Evolutionary conservation across 1,284 basidiomycete genomes (phyloP), one percentile per base, ranked within the genome.

Genomic region (Boletus semigastroideus): DNA sequence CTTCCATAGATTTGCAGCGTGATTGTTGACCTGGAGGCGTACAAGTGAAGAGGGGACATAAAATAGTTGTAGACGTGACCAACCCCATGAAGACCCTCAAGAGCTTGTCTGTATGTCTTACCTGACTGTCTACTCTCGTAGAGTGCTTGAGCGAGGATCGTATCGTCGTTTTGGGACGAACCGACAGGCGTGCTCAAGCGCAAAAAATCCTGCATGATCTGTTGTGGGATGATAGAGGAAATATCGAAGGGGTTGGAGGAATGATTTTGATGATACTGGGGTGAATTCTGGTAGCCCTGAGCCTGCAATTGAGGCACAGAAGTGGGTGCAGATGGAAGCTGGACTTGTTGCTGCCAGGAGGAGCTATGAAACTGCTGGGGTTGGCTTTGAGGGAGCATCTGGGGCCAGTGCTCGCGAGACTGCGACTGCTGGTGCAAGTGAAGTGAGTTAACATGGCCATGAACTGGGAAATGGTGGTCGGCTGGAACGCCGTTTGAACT

Each of bases 1-100:
- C 60, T 86, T 87, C 85, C 85, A 87, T 22, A 83, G 56, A 53
- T 69, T 71, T 17, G 74, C 69, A 16, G 71, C 64, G 42, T 78
- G 75, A n/a, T 74, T 73, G 42, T 78, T 75, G 40, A 74, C 66
- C 76, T 77, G 48, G 74, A 71, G 13, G 31, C 28, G 38, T 14
- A 27, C 59, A 2, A 55, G 50, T 5, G 48, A 31, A 42, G 39
- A 44, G 16, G 17, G 39, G 38, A 51, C 39, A 39, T 27, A 19
- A 43, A 38, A 25, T 14, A 42, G 34, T 42, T 11, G 30, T 38
- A 41, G 49, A 53, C 12, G 28, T 42, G 48, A 50, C 74, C 46
- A 48, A 77, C 76, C 12, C 72, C 74, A 46, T 78, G 73, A 20
- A 78, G 61, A 34, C 60, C 62, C 27, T 78, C 72, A 1, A 79